These are phyloP conservation scores for Erucastrum elatum DNA, from an alignment of 345 rosid species.

Conservation along the genomic window DNA sequence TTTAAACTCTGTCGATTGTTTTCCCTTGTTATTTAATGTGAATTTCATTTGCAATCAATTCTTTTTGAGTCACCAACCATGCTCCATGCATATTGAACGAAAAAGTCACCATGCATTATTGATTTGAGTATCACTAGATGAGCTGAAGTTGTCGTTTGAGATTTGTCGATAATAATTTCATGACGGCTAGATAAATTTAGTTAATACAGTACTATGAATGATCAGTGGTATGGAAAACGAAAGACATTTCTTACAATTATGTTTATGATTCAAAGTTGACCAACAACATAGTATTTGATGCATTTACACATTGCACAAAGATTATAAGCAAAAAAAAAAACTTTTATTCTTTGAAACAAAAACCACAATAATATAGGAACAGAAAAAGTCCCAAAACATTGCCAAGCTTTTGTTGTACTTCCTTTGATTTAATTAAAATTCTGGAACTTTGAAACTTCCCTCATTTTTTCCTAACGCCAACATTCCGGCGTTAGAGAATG, in stretches of 20 bases:
- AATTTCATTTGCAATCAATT: background rate
- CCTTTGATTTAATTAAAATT: slow-evolving; percentile 2
- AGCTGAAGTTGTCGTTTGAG: background rate
- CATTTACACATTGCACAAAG: slow-evolving; percentile 18
- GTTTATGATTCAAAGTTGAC: background rate
- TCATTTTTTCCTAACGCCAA: slow-evolving; percentile 38
- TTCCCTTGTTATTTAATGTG: background rate
- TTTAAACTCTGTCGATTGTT: slow-evolving; percentile 6
- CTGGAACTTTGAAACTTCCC: slow-evolving; percentile 5
- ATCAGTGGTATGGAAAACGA: background rate
- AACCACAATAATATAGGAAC: slow-evolving; percentile 1
- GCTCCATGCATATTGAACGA: background rate
- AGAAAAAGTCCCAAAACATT: slow-evolving; percentile 12
- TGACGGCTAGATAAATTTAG: background rate
- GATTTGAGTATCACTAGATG: background rate
- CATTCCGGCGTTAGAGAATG: slow-evolving; percentile 91
- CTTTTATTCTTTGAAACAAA: slow-evolving; percentile 20
- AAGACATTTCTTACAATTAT: slow-evolving; percentile 6
- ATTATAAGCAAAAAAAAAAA: background rate
- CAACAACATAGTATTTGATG: background rate
- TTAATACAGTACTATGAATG: background rate
- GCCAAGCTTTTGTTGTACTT: background rate
- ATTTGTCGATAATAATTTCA: background rate
- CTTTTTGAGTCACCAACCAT: background rate
- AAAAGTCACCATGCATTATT: background rate